Conservation (phyloP, 306 rosid species). For the Cucumis sativus region DNA sequence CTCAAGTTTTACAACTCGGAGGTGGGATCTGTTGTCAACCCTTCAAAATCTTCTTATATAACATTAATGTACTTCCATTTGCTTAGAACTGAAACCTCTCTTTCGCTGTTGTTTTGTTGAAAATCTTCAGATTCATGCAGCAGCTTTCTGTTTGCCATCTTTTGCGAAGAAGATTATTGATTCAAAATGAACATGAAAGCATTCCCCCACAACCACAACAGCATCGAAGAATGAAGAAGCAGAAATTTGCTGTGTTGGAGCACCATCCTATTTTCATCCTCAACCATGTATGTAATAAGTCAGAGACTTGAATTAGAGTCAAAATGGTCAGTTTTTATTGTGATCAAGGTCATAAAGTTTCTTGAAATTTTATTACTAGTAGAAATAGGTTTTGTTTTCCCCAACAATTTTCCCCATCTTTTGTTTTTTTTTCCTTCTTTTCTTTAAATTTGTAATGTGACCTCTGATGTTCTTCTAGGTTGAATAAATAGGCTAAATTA, state of each 20-base stretch:
- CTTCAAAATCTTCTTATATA: neutral
- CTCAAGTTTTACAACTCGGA: slow-evolving; percentile 85
- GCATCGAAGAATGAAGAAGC: slow-evolving; percentile 6
- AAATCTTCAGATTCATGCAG: slow-evolving; percentile 62
- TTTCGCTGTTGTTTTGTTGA: neutral
- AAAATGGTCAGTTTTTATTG: neutral
- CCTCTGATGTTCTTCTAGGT: neutral
- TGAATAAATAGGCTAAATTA: neutral
- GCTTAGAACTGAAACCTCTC: neutral
- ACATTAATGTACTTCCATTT: neutral
- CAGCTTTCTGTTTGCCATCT: slow-evolving; percentile 93
- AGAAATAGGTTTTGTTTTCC: neutral
- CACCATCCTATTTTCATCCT: slow-evolving; percentile 2
- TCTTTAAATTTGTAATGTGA: neutral
- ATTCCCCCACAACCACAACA: neutral
- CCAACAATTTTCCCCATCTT: neutral
- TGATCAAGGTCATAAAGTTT: neutral
- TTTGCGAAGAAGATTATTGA: slow-evolving; percentile 82
- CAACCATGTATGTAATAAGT: neutral
- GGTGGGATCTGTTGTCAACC: slow-evolving; percentile 29
- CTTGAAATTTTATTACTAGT: neutral
- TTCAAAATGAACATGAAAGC: slow-evolving; percentile 34
- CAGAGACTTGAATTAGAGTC: neutral
- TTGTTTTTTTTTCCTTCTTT: neutral
- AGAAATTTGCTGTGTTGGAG: slow-evolving; percentile 7